Evolutionary conservation across 345 rosid species (phyloP), one percentile per base, ranked within the genome.

Genomic region (Trapa incisa): DNA sequence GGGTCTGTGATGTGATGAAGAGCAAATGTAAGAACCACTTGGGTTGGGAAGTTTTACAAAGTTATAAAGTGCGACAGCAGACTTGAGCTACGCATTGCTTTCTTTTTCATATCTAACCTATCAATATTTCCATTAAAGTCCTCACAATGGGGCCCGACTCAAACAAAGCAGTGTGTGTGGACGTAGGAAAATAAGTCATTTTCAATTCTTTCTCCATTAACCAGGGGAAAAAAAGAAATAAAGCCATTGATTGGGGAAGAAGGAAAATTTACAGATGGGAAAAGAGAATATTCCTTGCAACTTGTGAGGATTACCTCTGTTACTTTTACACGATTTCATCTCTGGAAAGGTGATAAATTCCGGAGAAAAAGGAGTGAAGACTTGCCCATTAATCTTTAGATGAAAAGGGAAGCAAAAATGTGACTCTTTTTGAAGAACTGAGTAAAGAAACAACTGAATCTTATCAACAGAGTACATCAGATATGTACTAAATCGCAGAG

Each of bases 161-260:
- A 41, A 56, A 45, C 36, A 57, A 68, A 67, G 53, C 50, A 6
- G 37, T 57, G 65, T 42, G 37, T 57, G 65, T 42, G 65, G 39
- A 9, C 71, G 47, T 48, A 67, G 39, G 29, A 65, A 0, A 37
- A 50, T 22, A 38, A 35, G 37, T 17, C 45, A 39, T 68, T 47
- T 42, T 45, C 14, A 14, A 2, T 42, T 12, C 0, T 37, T 0
- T 12, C 7, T 3, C 2, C 5, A 41, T 33, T 47, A 32, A 43
- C n/a, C 9, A 47, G 32, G 67, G 22, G 13, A 70, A 62, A 39
- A 64, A 52, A 63, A 22, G 29, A 22, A 22, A 22, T 22, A 22
- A 63, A 70, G 41, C 42, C 57, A 45, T 54, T 35, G 68, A 64
- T 70, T 52, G 36, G 41, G 61, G 45, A 10, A 39, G 36, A 66